These are phyloP conservation scores for Pseudogymnoascus sp. DNA, from an alignment of 2,329 filamentous ascomycete species.

Conservation along the genomic window DNA sequence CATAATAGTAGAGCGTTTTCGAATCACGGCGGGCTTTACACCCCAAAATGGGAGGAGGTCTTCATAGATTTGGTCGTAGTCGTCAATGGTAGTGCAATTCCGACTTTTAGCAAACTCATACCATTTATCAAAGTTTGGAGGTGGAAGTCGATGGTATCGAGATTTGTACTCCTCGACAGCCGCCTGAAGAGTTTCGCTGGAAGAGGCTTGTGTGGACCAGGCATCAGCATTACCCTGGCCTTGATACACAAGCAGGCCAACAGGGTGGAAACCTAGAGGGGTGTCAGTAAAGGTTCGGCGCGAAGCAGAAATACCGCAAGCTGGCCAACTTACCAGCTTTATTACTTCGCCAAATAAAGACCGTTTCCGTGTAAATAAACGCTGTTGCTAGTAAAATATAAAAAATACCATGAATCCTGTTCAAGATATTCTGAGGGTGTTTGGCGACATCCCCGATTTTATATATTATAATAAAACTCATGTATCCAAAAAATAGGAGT, in stretches of 20 bases:
- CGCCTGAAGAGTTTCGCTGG: conserved; percentile 13
- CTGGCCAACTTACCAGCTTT: conserved; percentile 3
- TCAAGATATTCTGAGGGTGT: background rate
- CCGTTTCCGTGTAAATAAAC: background rate
- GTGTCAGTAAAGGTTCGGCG: background rate
- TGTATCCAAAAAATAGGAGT: background rate
- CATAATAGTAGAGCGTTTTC: conserved; percentile 15
- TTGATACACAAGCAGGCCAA: conserved; percentile 14
- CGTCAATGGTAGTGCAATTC: conserved; percentile 25
- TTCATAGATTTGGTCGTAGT: conserved; percentile 27
- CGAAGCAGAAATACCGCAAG: background rate
- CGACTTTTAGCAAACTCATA: conserved; percentile 26
- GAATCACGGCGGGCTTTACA: conserved; percentile 22
- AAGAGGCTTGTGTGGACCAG: conserved; percentile 16
- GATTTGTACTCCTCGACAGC: conserved; percentile 17
- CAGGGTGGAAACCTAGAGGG: conserved; percentile 12
- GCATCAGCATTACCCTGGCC: background rate
- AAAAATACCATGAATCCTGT: background rate
- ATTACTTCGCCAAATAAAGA: background rate
- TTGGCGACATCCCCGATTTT: background rate
- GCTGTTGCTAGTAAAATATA: background rate
- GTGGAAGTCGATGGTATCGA: conserved; percentile 17
- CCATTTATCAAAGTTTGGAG: conserved; percentile 25
- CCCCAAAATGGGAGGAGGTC: conserved; percentile 28
- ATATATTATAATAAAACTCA: conserved; percentile 9